These are phyloP conservation scores for Calonectria hawksworthii DNA, from an alignment of 2,329 filamentous ascomycete species.

Conservation along the genomic window DNA sequence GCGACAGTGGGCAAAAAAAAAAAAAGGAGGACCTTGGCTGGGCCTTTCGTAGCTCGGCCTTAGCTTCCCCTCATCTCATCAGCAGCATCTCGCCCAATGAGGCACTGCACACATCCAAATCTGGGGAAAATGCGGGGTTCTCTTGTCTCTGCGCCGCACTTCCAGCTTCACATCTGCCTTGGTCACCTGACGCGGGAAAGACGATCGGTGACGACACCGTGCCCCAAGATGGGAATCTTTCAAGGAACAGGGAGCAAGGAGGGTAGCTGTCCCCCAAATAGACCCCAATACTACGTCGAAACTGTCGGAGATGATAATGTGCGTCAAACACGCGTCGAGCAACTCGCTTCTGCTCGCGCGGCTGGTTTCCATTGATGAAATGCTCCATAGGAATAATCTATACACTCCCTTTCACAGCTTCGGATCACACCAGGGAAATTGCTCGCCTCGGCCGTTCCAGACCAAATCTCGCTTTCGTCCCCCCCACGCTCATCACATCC, in stretches of 20 bases:
- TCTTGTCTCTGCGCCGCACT: background rate
- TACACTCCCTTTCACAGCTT: background rate
- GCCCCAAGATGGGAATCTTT: background rate
- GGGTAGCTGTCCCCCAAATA: background rate
- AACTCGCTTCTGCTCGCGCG: slow-evolving; percentile 15
- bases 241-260: background rate
- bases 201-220: background rate
- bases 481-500: background rate
- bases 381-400: slow-evolving; percentile 25
- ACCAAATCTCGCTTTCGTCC: background rate
- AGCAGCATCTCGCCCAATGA: slow-evolving; percentile 36
- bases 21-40: background rate
- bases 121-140: slow-evolving; percentile 47
- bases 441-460: background rate
- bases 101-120: slow-evolving; percentile 23
- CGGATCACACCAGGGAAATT: background rate
- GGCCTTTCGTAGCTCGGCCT: background rate
- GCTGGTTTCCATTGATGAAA: slow-evolving; percentile 26
- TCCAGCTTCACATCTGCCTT: background rate
- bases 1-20: background rate
- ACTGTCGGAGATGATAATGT: no score
- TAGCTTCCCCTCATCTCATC: slow-evolving; percentile 38
- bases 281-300: background rate
- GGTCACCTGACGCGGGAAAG: background rate
- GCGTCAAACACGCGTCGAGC: background rate